Base-by-base conservation (phyloP, 805 yeast species). In the Kodamaea leandrae region DNA sequence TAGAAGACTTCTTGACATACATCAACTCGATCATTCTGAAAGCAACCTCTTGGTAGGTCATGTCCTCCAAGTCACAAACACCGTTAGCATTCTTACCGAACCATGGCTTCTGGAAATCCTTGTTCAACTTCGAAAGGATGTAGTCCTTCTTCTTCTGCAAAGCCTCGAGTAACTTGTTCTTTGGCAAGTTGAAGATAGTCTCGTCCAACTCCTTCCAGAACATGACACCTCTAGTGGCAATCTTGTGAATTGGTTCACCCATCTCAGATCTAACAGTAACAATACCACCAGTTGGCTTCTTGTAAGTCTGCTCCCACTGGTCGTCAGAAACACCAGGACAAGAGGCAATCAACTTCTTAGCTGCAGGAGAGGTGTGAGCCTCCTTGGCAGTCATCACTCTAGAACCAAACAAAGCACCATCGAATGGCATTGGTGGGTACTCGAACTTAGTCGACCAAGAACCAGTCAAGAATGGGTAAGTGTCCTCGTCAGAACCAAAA, bases 201-300 rank as follows among this genome's bases (percentile, higher is more conserved):
- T 87, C 91, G 67, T 93, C 99, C 71, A 93, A 74, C 71, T 93
- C 98, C 64, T 88, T 86, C 99, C 99, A 93, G 63, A 93, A 81
- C 67, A 86, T 62, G 46, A 93, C 98, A 76, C 96, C 97, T 64
- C 99, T 83, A 44, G 99, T 93, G 21, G 99, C 98, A 53, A 93
- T 78, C 74, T 93, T 93, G 71, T 93, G 99, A 60, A 93, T 93
- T 59, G 99, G 99, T 74, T 93, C 99, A 62, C 99, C 99, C 99
- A 93, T 93, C 74, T 93, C 99, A 13, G 98, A 91, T 62, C 86
- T 77, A 47, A 93, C 99, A 42, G 99, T 91, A 53, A 93, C 74
- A 51, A 93, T 80, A 68, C 99, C 99, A 72, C 99, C 99, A 46
- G 97, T 82, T 58, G 96, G 91, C 60, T 83, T 83, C 72, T 86